Percentiles rank a stretch among this genome's conserved stretches.
Conservation (phyloP, 2,329 filamentous ascomycete genomes). For the Sporothrix mexicana region DNA sequence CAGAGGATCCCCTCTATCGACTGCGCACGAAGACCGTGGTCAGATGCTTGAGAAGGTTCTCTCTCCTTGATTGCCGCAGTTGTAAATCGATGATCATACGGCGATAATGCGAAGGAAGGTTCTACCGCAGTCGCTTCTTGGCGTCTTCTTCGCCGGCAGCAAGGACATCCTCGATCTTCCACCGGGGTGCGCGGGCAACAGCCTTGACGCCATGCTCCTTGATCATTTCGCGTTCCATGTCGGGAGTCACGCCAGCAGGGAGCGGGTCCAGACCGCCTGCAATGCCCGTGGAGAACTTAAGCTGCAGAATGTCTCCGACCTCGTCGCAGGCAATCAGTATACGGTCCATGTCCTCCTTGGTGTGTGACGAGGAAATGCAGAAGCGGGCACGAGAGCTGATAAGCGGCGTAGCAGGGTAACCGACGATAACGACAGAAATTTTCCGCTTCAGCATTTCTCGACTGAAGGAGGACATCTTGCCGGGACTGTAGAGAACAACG, state of each 20-base stretch:
- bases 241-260: slow-evolving; percentile 70
- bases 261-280: slow-evolving; percentile 84
- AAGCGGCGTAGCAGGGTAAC: slow-evolving; percentile 93
- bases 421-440: slow-evolving; percentile 96
- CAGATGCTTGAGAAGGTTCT: slow-evolving; percentile 32
- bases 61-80: slow-evolving; percentile 25
- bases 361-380: slow-evolving; percentile 94
- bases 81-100: slow-evolving; percentile 31
- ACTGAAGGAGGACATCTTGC: slow-evolving; percentile 97
- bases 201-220: slow-evolving; percentile 69
- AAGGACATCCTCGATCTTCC: slow-evolving; percentile 84
- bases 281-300: slow-evolving; percentile 96
- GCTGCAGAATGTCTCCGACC: slow-evolving; percentile 86
- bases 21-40: slow-evolving; percentile 33
- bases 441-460: slow-evolving; percentile 98
- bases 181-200: slow-evolving; percentile 77
- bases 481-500: slow-evolving; percentile 94
- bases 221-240: slow-evolving; percentile 74
- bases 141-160: slow-evolving; percentile 52
- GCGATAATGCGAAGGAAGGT: slow-evolving; percentile 34
- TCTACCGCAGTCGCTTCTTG: slow-evolving; percentile 43
- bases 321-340: slow-evolving; percentile 89
- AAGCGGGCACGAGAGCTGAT: slow-evolving; percentile 95
- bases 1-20: slow-evolving; percentile 24
- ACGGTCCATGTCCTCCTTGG: slow-evolving; percentile 96